Evolutionary conservation across 1,284 basidiomycete species (phyloP).

Genomic region (Fomitopsis schrenkii): DNA sequence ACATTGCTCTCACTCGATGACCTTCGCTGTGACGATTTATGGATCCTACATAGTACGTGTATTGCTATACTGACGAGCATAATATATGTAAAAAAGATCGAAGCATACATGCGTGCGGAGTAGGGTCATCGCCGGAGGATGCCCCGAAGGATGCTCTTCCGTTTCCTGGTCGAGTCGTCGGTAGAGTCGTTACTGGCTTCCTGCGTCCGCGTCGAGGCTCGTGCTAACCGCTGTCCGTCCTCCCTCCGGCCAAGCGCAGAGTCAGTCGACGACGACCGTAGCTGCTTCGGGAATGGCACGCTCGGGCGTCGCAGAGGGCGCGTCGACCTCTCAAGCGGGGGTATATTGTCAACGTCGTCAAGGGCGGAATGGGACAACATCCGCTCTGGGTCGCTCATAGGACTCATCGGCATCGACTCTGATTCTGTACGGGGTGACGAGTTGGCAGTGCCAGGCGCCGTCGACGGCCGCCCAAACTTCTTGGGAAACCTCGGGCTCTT

Average conservation of each 20-base stretch:
- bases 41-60: constrained; percentile 20
- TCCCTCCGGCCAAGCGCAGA: constrained; percentile 15
- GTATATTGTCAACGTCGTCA: neutral
- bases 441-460: constrained; percentile 22
- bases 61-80: constrained; percentile 21
- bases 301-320: constrained; percentile 2
- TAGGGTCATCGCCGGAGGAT: constrained; percentile 18
- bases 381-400: constrained; percentile 1
- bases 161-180: constrained; percentile 17
- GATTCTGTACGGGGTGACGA: neutral
- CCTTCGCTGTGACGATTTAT: constrained; percentile 14
- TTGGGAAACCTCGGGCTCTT: constrained; percentile 14
- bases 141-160: constrained; percentile 19
- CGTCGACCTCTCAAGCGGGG: neutral
- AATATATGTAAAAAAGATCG: constrained; percentile 5
- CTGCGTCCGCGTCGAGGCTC: neutral
- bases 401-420: neutral
- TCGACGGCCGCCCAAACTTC: constrained; percentile 35
- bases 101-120: neutral
- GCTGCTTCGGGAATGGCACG: constrained; percentile 13
- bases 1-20: neutral
- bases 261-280: constrained; percentile 21
- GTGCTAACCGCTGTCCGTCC: constrained; percentile 5
- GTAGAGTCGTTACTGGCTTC: constrained; percentile 6
- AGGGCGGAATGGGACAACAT: constrained; percentile 5